Base-by-base conservation (phyloP, 1,284 basidiomycete species). In the Fomitopsis pinicola region DNA sequence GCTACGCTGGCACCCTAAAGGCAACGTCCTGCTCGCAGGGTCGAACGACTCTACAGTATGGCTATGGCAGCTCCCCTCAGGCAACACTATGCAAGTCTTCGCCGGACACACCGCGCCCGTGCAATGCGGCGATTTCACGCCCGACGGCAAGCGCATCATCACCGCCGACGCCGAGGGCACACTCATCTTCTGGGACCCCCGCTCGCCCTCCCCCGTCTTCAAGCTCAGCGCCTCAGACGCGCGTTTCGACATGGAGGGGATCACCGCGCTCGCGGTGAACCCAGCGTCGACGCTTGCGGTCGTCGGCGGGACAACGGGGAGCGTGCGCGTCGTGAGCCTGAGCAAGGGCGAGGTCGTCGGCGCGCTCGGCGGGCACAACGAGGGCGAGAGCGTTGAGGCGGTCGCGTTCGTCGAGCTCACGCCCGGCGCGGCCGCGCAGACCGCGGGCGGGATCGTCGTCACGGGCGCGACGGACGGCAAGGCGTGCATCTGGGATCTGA, bases 51-150 rank as follows among this genome's bases (percentile, higher is more conserved):
- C 91, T 4, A 97, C 92, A 4, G 88, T 97, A n/a, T 99, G 97
- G 97, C 80, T 99, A 70, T 99, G 96, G 96, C 93, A 97, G 78
- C 77, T 99, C 50, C 97, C 97, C 3, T 92, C 89, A 3, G 97
- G 96, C 54, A 91, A 87, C 68, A 94, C 89, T 55, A 96, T 98
- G 92, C 94, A 97, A 72, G 96, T 98, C 17, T 94, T 98, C 69
- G 91, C 93, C 2, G 94, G 94, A 2, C 97, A 99, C 76, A 89
- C 87, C 2, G 86, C 89, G 7, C 79, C 94, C 2, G 89, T 96
- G 8, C 91, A 94, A 42, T 92, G 91, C 65, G 96, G 96, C 36
- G 84, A 89, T 64, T 99, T 97, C 77, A 95, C 95, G 1, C 94
- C 95, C 9, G 95, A 97, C 71, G 94, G 94, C 63, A 95, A 95